Evolutionary conservation across 2,329 filamentous ascomycete genomes (phyloP).

Genomic region (Colletotrichum sp.): DNA sequence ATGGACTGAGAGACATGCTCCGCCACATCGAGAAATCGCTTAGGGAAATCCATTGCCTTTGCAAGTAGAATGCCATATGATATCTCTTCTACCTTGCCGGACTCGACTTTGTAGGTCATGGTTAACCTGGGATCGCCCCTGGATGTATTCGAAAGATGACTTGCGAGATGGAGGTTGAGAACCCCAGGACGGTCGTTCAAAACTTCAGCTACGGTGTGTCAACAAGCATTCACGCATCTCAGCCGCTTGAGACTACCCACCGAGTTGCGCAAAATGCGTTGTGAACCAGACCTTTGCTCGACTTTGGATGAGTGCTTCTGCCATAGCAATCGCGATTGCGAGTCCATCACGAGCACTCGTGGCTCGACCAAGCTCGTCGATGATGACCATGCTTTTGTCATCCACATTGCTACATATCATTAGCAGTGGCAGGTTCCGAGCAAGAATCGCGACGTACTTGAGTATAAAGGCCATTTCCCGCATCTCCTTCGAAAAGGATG

Average conservation of each 20-base stretch:
- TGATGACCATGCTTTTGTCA: constrained; percentile 75
- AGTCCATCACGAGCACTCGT: constrained; percentile 90
- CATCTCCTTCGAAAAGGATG: constrained; percentile 95
- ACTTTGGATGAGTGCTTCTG: constrained; percentile 84
- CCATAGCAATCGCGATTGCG: constrained; percentile 87
- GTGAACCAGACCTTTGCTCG: constrained; percentile 88
- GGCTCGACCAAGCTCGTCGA: constrained; percentile 91
- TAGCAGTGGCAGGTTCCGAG: background rate
- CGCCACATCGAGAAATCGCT: constrained; percentile 70
- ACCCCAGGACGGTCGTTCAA: constrained; percentile 79
- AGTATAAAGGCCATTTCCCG: constrained; percentile 93
- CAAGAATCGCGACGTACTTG: constrained; percentile 43
- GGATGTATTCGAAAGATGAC: constrained; percentile 61
- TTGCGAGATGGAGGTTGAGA: constrained; percentile 80
- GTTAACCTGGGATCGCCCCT: constrained; percentile 67
- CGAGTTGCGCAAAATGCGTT: constrained; percentile 87
- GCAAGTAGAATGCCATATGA: constrained; percentile 89
- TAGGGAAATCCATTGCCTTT: constrained; percentile 74
- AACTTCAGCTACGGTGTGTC: constrained; percentile 60
- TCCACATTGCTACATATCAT: constrained; percentile 66
- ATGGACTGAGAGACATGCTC: constrained; percentile 69
- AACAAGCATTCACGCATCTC: background rate
- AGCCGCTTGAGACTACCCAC: constrained; percentile 32
- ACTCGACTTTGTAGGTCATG: constrained; percentile 85
- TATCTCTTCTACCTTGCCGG: constrained; percentile 72